phyloP scores from a whole-genome alignment of 208 protist genomes.

The Wallacemonas sp. region DNA sequence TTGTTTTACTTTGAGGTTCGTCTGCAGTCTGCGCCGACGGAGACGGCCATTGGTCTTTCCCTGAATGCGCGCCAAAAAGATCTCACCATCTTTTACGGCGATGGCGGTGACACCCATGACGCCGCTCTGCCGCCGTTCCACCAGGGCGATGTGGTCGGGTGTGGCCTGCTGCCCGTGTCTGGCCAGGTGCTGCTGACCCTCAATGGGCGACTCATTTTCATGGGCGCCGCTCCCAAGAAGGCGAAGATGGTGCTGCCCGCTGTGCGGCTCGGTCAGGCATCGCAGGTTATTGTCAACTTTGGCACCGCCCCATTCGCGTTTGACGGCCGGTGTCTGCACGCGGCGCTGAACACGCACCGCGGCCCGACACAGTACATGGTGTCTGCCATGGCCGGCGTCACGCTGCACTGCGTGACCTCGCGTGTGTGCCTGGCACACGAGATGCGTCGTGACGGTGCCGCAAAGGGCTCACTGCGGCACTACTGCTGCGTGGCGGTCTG shows the following conservation, averaged over 20 bases:
- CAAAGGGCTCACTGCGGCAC: not conserved
- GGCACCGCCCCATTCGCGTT: constrained; percentile 72
- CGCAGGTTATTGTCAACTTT: constrained; percentile 84
- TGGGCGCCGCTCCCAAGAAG: constrained; percentile 41
- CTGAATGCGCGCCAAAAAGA: constrained; percentile 31
- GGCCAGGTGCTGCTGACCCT: constrained; percentile 85
- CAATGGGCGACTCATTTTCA: constrained; percentile 80
- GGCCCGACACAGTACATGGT: constrained; percentile 81
- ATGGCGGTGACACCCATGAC: constrained; percentile 54
- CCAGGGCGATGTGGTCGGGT: constrained; percentile 80
- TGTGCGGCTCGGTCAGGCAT: constrained; percentile 62
- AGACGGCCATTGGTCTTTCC: not conserved
- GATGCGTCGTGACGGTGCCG: not conserved
- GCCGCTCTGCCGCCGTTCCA: constrained; percentile 57
- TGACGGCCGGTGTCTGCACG: constrained; percentile 82
- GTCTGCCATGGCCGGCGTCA: constrained; percentile 69
- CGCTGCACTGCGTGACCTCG: constrained; percentile 75
- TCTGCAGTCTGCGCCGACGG: constrained; percentile 34
- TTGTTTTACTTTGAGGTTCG: constrained; percentile 90
- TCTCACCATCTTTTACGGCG: constrained; percentile 65
- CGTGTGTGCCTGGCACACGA: constrained; percentile 59
- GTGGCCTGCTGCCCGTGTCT: constrained; percentile 70
- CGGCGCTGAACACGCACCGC: constrained; percentile 35
- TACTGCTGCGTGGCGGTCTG: constrained; percentile 75
- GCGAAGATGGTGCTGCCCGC: constrained; percentile 59